Evolutionary conservation across 176 grass and related monocot genomes (phyloP).

Genomic region (Hsuehochloa calcarea): DNA sequence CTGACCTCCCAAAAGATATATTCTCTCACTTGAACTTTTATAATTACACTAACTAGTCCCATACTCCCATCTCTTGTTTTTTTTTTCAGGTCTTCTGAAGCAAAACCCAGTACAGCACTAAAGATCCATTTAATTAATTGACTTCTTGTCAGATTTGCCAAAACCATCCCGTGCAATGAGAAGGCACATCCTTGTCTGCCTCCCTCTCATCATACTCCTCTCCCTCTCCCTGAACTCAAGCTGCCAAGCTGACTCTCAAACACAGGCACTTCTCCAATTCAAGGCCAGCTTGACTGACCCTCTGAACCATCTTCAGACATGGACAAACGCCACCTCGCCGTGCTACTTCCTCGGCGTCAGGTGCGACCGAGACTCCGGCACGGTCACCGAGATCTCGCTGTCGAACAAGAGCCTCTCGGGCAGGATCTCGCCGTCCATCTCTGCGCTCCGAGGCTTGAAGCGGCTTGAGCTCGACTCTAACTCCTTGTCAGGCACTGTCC

Average conservation of each 20-base stretch:
- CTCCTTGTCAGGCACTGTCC: conserved; percentile 44
- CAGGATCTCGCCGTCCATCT: conserved; percentile 55
- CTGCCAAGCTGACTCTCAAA: conserved; percentile 44
- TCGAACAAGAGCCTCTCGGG: conserved; percentile 68
- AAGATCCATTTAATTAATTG: conserved; percentile 33
- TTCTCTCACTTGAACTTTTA: not conserved
- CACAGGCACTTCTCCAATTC: conserved; percentile 64
- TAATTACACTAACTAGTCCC: not conserved
- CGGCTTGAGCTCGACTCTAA: conserved; percentile 64
- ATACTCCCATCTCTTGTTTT: not conserved
- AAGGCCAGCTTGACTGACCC: conserved; percentile 60
- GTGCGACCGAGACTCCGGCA: conserved; percentile 30
- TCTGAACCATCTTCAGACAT: conserved; percentile 60
- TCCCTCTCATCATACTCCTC: conserved; percentile 46
- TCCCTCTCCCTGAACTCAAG: conserved; percentile 26
- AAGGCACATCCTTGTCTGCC: conserved; percentile 20
- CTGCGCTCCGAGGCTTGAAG: conserved; percentile 6
- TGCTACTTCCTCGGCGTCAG: conserved; percentile 64
- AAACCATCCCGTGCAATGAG: conserved; percentile 31
- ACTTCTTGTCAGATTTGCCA: conserved; percentile 16
- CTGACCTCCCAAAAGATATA: not conserved
- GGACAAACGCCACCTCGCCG: conserved; percentile 46
- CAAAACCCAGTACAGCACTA: not conserved
- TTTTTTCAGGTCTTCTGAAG: conserved; percentile 31
- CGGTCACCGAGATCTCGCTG: conserved; percentile 53